A percentile compares a stretch with the other conserved stretches of the same genome.
Conservation (phyloP, 1,139 yeast genomes). For the Geotrichum klebahnii region DNA sequence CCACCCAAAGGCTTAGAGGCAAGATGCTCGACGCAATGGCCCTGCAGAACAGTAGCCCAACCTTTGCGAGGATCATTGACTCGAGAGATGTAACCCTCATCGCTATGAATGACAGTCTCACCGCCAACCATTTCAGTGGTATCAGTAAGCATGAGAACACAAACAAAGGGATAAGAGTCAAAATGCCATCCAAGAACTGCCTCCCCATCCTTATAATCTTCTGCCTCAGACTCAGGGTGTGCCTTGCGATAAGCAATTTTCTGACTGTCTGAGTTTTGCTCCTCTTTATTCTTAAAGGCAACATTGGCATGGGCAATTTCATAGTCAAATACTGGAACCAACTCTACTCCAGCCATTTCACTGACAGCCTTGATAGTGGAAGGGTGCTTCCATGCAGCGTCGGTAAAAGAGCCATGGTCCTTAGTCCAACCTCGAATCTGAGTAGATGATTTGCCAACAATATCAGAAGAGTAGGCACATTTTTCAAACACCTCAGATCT, state of each 20-base stretch:
- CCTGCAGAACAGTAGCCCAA: conserved; percentile 54
- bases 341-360: conserved; percentile 54
- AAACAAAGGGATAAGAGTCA: conserved; percentile 60
- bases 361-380: conserved; percentile 48
- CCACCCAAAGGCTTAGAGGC: conserved; percentile 56
- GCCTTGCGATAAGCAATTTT: conserved; percentile 35
- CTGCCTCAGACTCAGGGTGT: conserved; percentile 46
- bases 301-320: conserved; percentile 53
- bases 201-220: conserved; percentile 26
- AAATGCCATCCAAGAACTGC: conserved; percentile 49
- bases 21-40: conserved; percentile 51
- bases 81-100: conserved; percentile 44
- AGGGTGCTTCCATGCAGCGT: conserved; percentile 57
- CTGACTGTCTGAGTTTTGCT: conserved; percentile 19
- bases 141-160: conserved; percentile 58
- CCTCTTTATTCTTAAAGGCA: conserved; percentile 36
- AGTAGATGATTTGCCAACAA: conserved; percentile 40
- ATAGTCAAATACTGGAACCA: conserved; percentile 50
- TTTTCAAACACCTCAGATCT: conserved; percentile 45
- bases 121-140: conserved; percentile 57
- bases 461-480: conserved; percentile 44
- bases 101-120: conserved; percentile 49
- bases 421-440: conserved; percentile 53
- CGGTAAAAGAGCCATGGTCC: conserved; percentile 45
- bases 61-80: conserved; percentile 55